Evolutionary conservation across 192 early-diverging fungal genomes (phyloP).

Genomic region (Coemansia sp.): DNA sequence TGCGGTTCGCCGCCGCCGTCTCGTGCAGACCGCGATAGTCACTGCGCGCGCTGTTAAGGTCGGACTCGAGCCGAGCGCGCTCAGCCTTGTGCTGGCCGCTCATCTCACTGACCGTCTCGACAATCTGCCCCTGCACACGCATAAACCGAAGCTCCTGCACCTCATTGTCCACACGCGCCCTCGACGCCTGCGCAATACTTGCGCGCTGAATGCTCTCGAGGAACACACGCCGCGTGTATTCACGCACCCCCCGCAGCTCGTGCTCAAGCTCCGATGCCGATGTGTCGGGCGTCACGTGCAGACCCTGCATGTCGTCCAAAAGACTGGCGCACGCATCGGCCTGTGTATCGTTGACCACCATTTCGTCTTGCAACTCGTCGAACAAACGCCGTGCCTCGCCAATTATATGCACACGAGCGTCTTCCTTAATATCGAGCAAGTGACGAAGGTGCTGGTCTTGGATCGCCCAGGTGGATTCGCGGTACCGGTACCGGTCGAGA

Average conservation of each 20-base stretch:
- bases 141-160: conserved; percentile 32
- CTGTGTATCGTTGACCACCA: conserved; percentile 12
- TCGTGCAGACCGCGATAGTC: conserved; percentile 36
- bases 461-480: conserved; percentile 27
- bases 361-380: conserved; percentile 39
- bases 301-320: conserved; percentile 18
- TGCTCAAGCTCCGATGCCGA: background rate
- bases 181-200: conserved; percentile 12
- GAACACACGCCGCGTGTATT: conserved; percentile 15
- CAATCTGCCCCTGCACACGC: conserved; percentile 44
- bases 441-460: conserved; percentile 16
- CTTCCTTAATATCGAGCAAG: conserved; percentile 27
- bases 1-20: conserved; percentile 15
- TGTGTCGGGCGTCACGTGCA: conserved; percentile 7
- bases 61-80: conserved; percentile 16
- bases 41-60: conserved; percentile 9
- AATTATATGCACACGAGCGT: conserved; percentile 47
- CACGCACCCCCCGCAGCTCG: conserved; percentile 13
- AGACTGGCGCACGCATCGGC: conserved; percentile 26
- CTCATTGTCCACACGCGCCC: conserved; percentile 9
- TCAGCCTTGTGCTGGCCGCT: conserved; percentile 33
- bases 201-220: conserved; percentile 24
- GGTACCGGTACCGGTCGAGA: conserved; percentile 27
- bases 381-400: conserved; percentile 37
- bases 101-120: conserved; percentile 39